Conservation (phyloP, 225 moss, liverwort and hornwort species). For the Anthoceros angustus region DNA sequence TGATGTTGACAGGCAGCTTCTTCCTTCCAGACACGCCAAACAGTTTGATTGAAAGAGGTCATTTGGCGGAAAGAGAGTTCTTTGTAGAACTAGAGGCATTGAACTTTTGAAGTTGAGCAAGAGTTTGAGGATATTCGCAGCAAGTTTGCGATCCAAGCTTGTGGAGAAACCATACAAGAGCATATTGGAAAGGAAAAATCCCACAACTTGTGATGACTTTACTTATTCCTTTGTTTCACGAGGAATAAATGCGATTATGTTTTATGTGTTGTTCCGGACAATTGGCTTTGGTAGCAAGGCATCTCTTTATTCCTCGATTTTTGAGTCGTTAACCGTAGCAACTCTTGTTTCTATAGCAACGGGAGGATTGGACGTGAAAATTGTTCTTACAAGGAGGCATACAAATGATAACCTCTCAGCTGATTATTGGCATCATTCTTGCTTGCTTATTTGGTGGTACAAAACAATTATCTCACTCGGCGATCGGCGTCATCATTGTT, state of each 20-base stretch:
- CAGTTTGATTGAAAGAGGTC: constrained; percentile 19
- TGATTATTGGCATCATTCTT: constrained; percentile 5
- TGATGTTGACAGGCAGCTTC: constrained; percentile 16
- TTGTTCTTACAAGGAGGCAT: constrained; percentile 44
- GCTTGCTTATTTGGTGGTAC: not conserved
- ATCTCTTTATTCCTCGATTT: constrained; percentile 45
- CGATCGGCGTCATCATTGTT: constrained; percentile 21
- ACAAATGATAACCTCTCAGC: constrained; percentile 53
- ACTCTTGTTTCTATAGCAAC: constrained; percentile 35
- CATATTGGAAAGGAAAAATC: constrained; percentile 24
- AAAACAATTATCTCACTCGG: constrained; percentile 13
- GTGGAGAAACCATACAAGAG: constrained; percentile 32
- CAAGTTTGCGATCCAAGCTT: constrained; percentile 8
- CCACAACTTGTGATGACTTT: constrained; percentile 51
- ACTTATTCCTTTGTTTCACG: constrained; percentile 43
- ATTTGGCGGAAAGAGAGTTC: constrained; percentile 8
- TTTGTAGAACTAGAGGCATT: constrained; percentile 14
- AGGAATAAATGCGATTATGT: constrained; percentile 42
- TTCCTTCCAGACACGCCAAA: constrained; percentile 23
- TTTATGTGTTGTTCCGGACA: constrained; percentile 31
- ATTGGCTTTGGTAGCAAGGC: constrained; percentile 42
- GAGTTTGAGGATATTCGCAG: constrained; percentile 21
- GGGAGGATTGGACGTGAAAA: constrained; percentile 37
- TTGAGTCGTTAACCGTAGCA: constrained; percentile 40
- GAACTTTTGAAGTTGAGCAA: constrained; percentile 3